Evolutionary conservation across 805 yeast genomes (phyloP).

Genomic region (Ogataea trehaloabstinens): DNA sequence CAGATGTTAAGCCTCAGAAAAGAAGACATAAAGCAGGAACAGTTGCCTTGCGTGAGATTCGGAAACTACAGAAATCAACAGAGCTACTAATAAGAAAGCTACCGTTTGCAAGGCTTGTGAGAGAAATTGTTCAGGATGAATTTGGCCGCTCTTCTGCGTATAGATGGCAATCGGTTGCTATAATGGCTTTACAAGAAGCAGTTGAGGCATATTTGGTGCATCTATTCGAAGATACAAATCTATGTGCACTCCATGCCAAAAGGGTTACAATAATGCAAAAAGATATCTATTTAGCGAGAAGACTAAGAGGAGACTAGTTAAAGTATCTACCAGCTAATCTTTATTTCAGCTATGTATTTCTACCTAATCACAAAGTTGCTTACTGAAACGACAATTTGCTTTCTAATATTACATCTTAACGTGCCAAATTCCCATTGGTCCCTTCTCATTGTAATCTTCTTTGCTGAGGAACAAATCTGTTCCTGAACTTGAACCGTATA

Average conservation of each 20-base stretch:
- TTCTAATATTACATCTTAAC: conserved; percentile 22
- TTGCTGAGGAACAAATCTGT: conserved; percentile 64
- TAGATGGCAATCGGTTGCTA: conserved; percentile 78
- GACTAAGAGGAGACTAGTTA: conserved; percentile 16
- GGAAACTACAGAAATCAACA: conserved; percentile 64
- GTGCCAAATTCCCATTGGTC: conserved; percentile 80
- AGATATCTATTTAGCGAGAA: conserved; percentile 76
- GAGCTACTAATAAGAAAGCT: conserved; percentile 66
- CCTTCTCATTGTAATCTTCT: conserved; percentile 71
- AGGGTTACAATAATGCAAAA: conserved; percentile 85
- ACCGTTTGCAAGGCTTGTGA: conserved; percentile 75
- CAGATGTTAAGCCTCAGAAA: conserved; percentile 27
- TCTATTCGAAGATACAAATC: conserved; percentile 71
- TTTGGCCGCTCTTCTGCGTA: conserved; percentile 53
- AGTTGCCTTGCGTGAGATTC: conserved; percentile 63
- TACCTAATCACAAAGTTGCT: not conserved
- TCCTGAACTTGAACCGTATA: conserved; percentile 64
- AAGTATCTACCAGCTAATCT: too few species aligned
- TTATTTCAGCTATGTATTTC: not conserved
- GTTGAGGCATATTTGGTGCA: conserved; percentile 75
- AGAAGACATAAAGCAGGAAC: conserved; percentile 62
- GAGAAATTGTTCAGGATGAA: conserved; percentile 66
- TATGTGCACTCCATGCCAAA: conserved; percentile 76
- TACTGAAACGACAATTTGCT: too few species aligned
- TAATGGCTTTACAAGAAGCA: conserved; percentile 78